Percentiles rank a stretch among this genome's conserved stretches.
These are phyloP conservation scores for Picea abies DNA, from an alignment of 83 land plant genomes.

Conservation along the genomic window DNA sequence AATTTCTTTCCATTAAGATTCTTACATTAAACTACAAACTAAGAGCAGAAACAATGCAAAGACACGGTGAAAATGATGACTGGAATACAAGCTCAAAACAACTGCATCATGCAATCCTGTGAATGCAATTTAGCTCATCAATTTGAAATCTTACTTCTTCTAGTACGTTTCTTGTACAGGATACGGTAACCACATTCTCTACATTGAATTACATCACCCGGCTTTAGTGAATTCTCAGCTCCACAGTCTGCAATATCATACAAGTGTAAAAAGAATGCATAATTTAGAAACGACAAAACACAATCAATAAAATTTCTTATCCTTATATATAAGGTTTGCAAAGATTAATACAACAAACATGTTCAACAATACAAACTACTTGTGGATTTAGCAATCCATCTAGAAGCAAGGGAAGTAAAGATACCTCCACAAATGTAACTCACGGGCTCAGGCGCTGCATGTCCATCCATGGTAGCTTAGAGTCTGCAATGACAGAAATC, in stretches of 20 bases:
- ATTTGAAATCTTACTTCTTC: conserved; percentile 61
- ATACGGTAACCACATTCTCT: conserved; percentile 97
- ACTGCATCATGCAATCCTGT: background rate
- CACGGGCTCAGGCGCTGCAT: conserved; percentile 52
- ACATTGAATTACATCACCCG: conserved; percentile 95
- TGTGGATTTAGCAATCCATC: background rate
- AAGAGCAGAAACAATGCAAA: too few relatives aligned
- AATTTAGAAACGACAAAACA: background rate
- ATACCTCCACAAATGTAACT: conserved; percentile 73
- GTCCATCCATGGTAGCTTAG: conserved; percentile 8
- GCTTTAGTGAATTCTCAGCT: conserved; percentile 83
- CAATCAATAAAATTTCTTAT: background rate
- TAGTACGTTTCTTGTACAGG: conserved; percentile 92
- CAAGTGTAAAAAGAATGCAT: background rate
- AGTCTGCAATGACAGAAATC: background rate
- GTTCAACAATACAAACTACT: background rate
- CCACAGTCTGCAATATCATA: conserved; percentile 66
- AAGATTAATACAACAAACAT: too few relatives aligned
- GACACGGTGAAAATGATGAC: too few relatives aligned
- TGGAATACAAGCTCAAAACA: background rate
- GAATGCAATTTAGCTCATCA: background rate
- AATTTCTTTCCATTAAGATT: too few relatives aligned
- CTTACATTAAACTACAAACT: too few relatives aligned
- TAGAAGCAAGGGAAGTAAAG: background rate
- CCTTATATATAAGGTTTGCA: background rate